Evolutionary conservation across 129 eudicot species (phyloP).

Genomic region (Flaveria trinervia): DNA sequence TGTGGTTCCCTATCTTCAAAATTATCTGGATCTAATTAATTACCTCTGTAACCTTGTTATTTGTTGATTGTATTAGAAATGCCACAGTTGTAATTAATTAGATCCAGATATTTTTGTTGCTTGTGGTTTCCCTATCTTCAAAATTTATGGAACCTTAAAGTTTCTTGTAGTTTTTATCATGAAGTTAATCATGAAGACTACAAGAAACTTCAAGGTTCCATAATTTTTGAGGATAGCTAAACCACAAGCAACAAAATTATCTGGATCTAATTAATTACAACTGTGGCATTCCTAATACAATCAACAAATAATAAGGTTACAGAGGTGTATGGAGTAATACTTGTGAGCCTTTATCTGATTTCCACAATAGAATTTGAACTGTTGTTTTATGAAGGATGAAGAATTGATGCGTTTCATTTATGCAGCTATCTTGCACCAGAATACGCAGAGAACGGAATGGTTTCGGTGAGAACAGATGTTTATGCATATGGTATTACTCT

Average conservation of each 20-base stretch:
- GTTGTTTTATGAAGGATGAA: not conserved
- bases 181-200: no score
- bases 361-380: not conserved
- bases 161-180: no score
- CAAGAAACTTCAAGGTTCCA: no score
- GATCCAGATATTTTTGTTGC: not conserved
- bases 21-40: no score
- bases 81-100: not conserved
- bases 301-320: not conserved
- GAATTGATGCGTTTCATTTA: conserved; percentile 6
- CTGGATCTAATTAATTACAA: not conserved
- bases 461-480: conserved; percentile 73
- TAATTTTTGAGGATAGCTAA: no score
- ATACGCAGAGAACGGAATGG: conserved; percentile 75
- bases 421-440: conserved; percentile 86
- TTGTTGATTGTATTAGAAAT: not conserved
- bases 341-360: not conserved
- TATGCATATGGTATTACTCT: conserved; percentile 72
- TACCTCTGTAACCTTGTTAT: not conserved
- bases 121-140: no score
- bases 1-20: no score
- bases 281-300: not conserved
- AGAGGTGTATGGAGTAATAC: not conserved
- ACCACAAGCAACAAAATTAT: no score
- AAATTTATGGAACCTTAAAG: no score